Evolutionary conservation across 2,329 filamentous ascomycete genomes (phyloP).

Genomic region (Ceratocystis albifundus): DNA sequence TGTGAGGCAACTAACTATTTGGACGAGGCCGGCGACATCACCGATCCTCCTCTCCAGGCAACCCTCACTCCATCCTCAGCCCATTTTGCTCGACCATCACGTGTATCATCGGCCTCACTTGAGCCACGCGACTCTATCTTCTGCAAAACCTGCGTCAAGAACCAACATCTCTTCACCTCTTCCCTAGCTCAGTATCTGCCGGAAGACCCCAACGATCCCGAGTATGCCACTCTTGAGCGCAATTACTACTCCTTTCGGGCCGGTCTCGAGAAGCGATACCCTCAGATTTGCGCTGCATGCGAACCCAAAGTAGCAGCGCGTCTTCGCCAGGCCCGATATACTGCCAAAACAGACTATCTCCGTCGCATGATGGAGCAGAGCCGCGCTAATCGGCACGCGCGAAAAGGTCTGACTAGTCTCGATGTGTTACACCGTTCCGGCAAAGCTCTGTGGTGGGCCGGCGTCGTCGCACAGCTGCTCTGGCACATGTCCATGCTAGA

Average conservation of each 20-base stretch:
- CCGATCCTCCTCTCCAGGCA: conserved; percentile 63
- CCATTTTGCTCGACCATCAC: conserved; percentile 22
- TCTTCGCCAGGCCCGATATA: conserved; percentile 62
- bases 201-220: conserved; percentile 50
- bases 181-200: conserved; percentile 70
- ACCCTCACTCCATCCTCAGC: conserved; percentile 32
- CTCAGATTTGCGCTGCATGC: conserved; percentile 75
- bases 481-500: conserved; percentile 38
- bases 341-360: conserved; percentile 71
- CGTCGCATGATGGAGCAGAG: conserved; percentile 62
- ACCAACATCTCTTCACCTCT: conserved; percentile 70
- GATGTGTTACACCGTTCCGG: conserved; percentile 37
- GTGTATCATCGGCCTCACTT: conserved; percentile 29
- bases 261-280: conserved; percentile 70
- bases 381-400: conserved; percentile 31
- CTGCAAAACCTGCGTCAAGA: conserved; percentile 73
- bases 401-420: conserved; percentile 31
- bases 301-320: conserved; percentile 59
- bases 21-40: conserved; percentile 79
- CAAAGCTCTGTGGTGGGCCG: conserved; percentile 39
- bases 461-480: conserved; percentile 36
- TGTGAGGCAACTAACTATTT: conserved; percentile 86
- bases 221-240: conserved; percentile 56
- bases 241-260: conserved; percentile 58
- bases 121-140: conserved; percentile 35